Evolutionary conservation across 495 filamentous ascomycete species (phyloP), one percentile per base, ranked within the genome.

Genomic region (Penicillium simplicissimum): DNA sequence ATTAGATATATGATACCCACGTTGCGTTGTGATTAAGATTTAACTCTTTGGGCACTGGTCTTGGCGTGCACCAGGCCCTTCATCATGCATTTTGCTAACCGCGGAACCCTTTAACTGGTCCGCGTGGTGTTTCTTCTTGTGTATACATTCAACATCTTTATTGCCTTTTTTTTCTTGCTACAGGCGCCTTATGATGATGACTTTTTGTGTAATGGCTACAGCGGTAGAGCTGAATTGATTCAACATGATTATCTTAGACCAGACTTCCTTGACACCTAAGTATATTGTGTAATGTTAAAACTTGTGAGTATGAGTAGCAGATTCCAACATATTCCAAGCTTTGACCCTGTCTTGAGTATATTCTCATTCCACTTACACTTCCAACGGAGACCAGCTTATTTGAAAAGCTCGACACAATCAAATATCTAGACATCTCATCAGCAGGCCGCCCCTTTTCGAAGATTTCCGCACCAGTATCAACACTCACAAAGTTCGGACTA

Each of bases 401-500:
- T 69, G 67, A 82, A 85, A 0, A 86, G 71, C 61, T 86, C 82
- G 19, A 85, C 75, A 23, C 78, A 79, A 65, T 86, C 83, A 47
- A 86, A 84, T 53, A 87, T 81, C 83, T 85, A 55, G 36, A 49
- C 4, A 28, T 14, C 23, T 9, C 3, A 43, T 60, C 40, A 62
- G 52, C 33, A 15, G 7, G 40, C 52, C 17, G 8, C 15, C 13
- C 9, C 33, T 5, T 31, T 6, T 13, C 5, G 8, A 1, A 52
- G 8, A 0, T 3, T 14, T 59, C 8, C 3, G n/a, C n/a, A 33
- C 0, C 13, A 19, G 54, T 25, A n/a, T 28, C 8, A 36, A 10
- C 13, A 79, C 83, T 84, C 67, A 87, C 85, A 61, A 88, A 75
- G 59, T 88, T 88, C 8, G 87, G 86, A 42, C 76, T 80, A 60